Base-by-base conservation (phyloP, 2,329 filamentous ascomycete species). In the Scleromitrula shiraiana region DNA sequence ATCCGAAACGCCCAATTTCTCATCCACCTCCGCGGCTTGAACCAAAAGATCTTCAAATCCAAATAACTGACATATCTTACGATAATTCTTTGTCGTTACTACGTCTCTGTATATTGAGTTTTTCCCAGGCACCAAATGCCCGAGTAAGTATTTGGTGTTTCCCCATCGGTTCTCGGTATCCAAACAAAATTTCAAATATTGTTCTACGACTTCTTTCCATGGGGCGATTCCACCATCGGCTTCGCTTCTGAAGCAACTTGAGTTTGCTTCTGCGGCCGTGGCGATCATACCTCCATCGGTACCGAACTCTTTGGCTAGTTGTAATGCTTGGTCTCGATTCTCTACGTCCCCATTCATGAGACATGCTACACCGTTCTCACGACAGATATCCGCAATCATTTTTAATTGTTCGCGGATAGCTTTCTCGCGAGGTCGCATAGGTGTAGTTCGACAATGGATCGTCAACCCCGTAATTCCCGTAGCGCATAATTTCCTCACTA, bases 261-360 rank as follows among this genome's bases (percentile, higher is more conserved):
- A 80, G 63, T 98, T 98, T 54, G 83, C 79, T 70, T 98, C 93
- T 1, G 93, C 93, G 3, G 88, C 78, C 3, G 88, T 93, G 8
- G 93, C 93, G 60, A 98, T 97, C 93, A 98, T 98, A 52, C 88
- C 93, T 5, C 90, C 91, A 62, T 97, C 90, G 5, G 85, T 86
- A n/a, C 82, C 83, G 62, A 78, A 96, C 64, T 95, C 84, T 22
- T 77, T 61, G 52, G 89, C 83, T 6, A 98, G 73, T 50, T 72
- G 64, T 7, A 85, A 62, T 0, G 82, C 91, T 50, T 95, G 73
- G 42, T 88, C 84, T 46, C 86, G 78, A 30, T 73, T 79, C 46
- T 76, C 79, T 0, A 98, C 89, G 61, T 98, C 93, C 40, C 93
- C 93, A 62, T 98, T 98, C 82, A 97, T 90, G 33, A 97, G 68